Evolutionary conservation across 2,329 filamentous ascomycete genomes (phyloP).

Genomic region (Knufia petricola): DNA sequence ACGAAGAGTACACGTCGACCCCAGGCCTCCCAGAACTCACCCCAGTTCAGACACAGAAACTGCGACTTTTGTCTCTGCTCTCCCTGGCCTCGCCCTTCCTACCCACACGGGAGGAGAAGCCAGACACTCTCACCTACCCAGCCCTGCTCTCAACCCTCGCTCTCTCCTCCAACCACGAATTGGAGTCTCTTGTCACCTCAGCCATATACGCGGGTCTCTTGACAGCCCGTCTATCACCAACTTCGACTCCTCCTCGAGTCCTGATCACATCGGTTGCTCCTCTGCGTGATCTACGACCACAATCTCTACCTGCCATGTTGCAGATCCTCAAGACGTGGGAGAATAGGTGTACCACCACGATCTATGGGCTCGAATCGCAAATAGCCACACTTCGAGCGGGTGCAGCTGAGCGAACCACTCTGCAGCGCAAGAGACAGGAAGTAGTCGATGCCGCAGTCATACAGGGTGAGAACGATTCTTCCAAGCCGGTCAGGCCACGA

Average conservation of each 20-base stretch:
- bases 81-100: conserved; percentile 53
- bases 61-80: conserved; percentile 81
- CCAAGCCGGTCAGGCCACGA: conserved; percentile 8
- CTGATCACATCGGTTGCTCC: conserved; percentile 72
- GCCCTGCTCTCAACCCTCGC: conserved; percentile 57
- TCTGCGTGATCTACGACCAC: conserved; percentile 72
- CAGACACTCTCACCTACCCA: conserved; percentile 54
- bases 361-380: conserved; percentile 65
- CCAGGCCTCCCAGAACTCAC: conserved; percentile 61
- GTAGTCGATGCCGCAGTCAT: conserved; percentile 43
- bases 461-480: conserved; percentile 24
- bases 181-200: conserved; percentile 79
- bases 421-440: conserved; percentile 40
- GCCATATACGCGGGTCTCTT: conserved; percentile 81
- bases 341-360: conserved; percentile 62
- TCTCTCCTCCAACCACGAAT: conserved; percentile 55
- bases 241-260: conserved; percentile 65
- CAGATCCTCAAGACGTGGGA: conserved; percentile 64
- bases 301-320: conserved; percentile 60
- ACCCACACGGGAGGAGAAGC: not conserved
- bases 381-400: conserved; percentile 55
- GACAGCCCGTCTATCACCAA: conserved; percentile 75
- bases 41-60: conserved; percentile 66
- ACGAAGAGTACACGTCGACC: conserved; percentile 59
- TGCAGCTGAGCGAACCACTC: conserved; percentile 46